phyloP scores from a whole-genome alignment of 2,329 filamentous ascomycete species.

The Aspergillus alliaceus region DNA sequence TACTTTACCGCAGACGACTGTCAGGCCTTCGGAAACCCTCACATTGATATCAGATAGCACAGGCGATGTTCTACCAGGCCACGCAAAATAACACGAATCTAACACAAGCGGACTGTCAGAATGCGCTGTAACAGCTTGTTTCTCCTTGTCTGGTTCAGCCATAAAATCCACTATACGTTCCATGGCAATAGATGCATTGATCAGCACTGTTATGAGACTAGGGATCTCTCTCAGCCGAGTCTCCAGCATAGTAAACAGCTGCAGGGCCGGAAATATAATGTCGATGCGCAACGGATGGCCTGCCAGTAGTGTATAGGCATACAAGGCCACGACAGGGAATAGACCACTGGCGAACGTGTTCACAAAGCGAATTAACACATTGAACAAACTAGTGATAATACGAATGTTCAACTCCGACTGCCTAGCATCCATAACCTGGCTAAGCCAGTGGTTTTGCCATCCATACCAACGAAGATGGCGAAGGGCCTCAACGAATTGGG shows the following conservation, averaged over 20 bases:
- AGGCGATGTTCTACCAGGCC: slow-evolving; percentile 66
- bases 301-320: slow-evolving; percentile 73
- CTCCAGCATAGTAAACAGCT: slow-evolving; percentile 76
- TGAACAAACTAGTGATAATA: slow-evolving; percentile 64
- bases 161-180: slow-evolving; percentile 83
- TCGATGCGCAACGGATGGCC: slow-evolving; percentile 70
- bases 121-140: slow-evolving; percentile 45
- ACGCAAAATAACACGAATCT: slow-evolving; percentile 69
- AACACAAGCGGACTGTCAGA: slow-evolving; percentile 45
- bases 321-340: slow-evolving; percentile 80
- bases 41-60: slow-evolving; percentile 57
- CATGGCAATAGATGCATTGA: slow-evolving; percentile 82
- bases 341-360: slow-evolving; percentile 71
- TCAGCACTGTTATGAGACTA: slow-evolving; percentile 68
- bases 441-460: slow-evolving; percentile 76
- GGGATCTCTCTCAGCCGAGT: slow-evolving; percentile 73
- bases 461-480: slow-evolving; percentile 79
- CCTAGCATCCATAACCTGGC: slow-evolving; percentile 66
- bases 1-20: slow-evolving; percentile 63
- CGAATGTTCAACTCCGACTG: slow-evolving; percentile 66
- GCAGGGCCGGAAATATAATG: slow-evolving; percentile 81
- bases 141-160: slow-evolving; percentile 79
- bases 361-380: slow-evolving; percentile 63
- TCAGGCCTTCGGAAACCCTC: slow-evolving; percentile 57
- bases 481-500: slow-evolving; percentile 84